Conservation (phyloP, 768 basidiomycete genomes). For the Pisolithus marmoratus region DNA sequence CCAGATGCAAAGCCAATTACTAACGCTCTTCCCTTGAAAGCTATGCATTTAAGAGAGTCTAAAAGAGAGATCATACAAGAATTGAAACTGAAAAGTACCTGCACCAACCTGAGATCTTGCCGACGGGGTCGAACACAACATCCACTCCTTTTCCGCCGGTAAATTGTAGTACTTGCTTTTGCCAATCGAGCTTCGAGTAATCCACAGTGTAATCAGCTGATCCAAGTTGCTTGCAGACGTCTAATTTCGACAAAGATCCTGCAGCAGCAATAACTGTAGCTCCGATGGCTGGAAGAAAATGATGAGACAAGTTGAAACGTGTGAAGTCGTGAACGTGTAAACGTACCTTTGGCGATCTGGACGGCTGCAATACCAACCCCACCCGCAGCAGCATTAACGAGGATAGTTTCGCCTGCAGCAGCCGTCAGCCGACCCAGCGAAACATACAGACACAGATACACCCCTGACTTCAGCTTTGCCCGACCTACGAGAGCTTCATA, state of each 20-base stretch:
- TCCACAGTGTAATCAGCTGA: conserved; percentile 82
- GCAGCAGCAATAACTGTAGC: conserved; percentile 95
- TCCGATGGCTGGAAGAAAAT: conserved; percentile 55
- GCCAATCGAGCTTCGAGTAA: conserved; percentile 78
- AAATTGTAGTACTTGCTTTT: conserved; percentile 79
- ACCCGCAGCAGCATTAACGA: conserved; percentile 94
- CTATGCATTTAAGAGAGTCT: conserved; percentile 89
- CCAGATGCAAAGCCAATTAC: conserved; percentile 70
- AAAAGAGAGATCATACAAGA: not conserved
- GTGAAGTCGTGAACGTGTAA: not conserved
- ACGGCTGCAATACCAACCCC: conserved; percentile 91
- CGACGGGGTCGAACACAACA: conserved; percentile 84
- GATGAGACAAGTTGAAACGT: not conserved
- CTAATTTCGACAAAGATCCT: conserved; percentile 71
- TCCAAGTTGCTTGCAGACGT: conserved; percentile 67
- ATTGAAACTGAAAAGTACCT: not conserved
- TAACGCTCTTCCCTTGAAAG: conserved; percentile 88
- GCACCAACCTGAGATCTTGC: conserved; percentile 57
- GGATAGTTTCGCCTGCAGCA: conserved; percentile 74
- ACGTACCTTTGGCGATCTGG: conserved; percentile 83
- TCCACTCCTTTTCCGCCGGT: conserved; percentile 84
- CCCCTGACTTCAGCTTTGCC: conserved; percentile 73
- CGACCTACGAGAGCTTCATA: conserved; percentile 89
- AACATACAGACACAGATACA: conserved; percentile 6
- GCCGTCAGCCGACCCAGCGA: conserved; percentile 5